Evolutionary conservation across 2,329 filamentous ascomycete species (phyloP), one percentile per base, ranked within the genome.

Genomic region (Xylaria hypoxylon): DNA sequence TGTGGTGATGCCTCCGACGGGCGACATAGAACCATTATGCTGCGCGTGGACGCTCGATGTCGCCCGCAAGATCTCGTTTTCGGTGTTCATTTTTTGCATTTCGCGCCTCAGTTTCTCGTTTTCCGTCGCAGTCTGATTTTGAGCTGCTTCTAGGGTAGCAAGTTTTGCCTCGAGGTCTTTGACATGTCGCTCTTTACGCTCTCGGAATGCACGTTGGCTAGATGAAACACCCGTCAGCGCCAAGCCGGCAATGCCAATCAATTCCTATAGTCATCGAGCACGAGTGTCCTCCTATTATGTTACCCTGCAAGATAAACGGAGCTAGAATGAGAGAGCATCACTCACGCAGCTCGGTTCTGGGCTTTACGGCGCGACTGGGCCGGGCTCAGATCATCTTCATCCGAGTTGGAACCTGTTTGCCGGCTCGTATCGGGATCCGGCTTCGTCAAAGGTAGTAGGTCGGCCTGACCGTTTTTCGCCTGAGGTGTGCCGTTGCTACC

Each of bases 181-280:
- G 69, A 98, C 94, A 76, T 97, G 94, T 64, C 90, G 91, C 79
- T 98, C 95, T 80, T 98, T 98, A 72, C 95, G 91, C 80, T 98
- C 95, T 67, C 95, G 93, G 79, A 98, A 98, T 35, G 96, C 95
- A 73, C 95, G 91, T 85, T 98, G 96, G 53, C 95, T 97, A 69
- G 31, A 56, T 44, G 26, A 44, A 24, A 62, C n/a, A 40, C 17
- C 40, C n/a, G 40, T 67, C 33, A 63, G 58, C 47, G 55, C 59
- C 28, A 56, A 52, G 28, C 47, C 40, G 51, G 26, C 5, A 24
- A 50, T 45, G 15, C 10, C 24, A 48, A 35, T 40, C 24, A 48
- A 35, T 40, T 26, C 40, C 40, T 13, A 22, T 40, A n/a, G 24
- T 22, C n/a, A 17, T 38, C 53, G 35, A 28, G 31, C 19, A 33